Conservation (phyloP, 495 filamentous ascomycete species). For the Penicillium macrosclerotiorum region DNA sequence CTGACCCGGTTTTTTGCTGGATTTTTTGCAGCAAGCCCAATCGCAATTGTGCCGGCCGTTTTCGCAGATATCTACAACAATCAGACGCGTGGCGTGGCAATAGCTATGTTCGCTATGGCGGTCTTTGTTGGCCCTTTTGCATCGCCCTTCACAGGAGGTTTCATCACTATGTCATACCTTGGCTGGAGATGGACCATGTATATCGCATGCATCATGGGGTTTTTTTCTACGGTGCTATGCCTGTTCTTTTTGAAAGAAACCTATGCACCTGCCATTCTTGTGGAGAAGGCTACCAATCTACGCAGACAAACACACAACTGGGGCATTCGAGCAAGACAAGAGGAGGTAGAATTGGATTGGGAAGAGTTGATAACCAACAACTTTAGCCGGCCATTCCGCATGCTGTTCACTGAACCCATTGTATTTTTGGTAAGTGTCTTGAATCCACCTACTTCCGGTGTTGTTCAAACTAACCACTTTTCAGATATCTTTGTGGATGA, state of each 20-base stretch:
- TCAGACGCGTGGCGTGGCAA: slow-evolving; percentile 43
- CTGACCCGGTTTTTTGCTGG: slow-evolving; percentile 51
- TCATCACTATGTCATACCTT: slow-evolving; percentile 41
- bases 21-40: slow-evolving; percentile 45
- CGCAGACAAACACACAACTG: slow-evolving; percentile 47
- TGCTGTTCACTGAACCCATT: slow-evolving; percentile 47
- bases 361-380: slow-evolving; percentile 39
- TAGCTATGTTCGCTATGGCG: slow-evolving; percentile 50
- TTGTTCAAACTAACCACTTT: slow-evolving; percentile 23
- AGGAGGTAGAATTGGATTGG: slow-evolving; percentile 45
- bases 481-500: slow-evolving; percentile 45
- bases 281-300: slow-evolving; percentile 37
- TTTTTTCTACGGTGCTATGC: slow-evolving; percentile 25
- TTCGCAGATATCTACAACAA: slow-evolving; percentile 53
- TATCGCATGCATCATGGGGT: slow-evolving; percentile 41
- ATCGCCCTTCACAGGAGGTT: slow-evolving; percentile 48
- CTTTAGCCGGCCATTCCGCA: slow-evolving; percentile 44
- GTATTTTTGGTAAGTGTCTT: slow-evolving; percentile 25
- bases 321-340: slow-evolving; percentile 49
- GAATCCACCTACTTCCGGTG: no score
- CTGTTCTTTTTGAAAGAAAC: slow-evolving; percentile 38
- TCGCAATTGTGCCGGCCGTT: slow-evolving; percentile 47
- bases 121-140: slow-evolving; percentile 51
- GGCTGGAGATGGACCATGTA: slow-evolving; percentile 52
- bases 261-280: slow-evolving; percentile 38